Base-by-base conservation (phyloP, 1,139 yeast species). In the Yarrowia galli region DNA sequence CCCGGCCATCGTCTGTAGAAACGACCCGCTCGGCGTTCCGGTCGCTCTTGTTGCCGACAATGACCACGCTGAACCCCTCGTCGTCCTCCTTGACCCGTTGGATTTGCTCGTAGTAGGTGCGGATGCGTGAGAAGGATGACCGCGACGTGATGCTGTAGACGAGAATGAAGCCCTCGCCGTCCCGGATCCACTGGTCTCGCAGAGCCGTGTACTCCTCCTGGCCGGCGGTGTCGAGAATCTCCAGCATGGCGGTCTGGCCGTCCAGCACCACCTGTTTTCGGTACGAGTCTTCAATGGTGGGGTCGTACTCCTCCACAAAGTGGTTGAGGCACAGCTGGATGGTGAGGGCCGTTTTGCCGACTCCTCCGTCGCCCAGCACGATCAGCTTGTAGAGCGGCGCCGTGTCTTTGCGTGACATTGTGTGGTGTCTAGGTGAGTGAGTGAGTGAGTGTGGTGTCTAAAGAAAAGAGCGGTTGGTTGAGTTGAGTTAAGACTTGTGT, bases 301-400 rank as follows among this genome's bases (percentile, higher is more conserved):
- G 99, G 79, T 96, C 98, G 75, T 95, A 95, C 74, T 95, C 97
- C 77, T 92, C 97, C 49, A 93, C 97, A 77, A 93, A 93, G 77
- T 92, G 97, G 68, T 92, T 74, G 46, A 73, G 68, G 64, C 76
- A 73, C n/a, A 73, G 69, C 42, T 92, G 96, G 72, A 93, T 92
- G 67, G 98, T 93, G 72, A 93, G 82, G 12, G 98, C 98, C 13
- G 97, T 91, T 79, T 95, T 95, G 80, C 99, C 99, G 70, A 95
- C 98, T 79, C 97, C 98, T 79, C 98, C 98, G 65, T 97, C 98
- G 69, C 98, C 98, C 67, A 95, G 97, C 69, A 95, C 98, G 23
- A 93, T 97, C 71, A 95, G 81, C 77, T 93, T 92, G 79, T 89
- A 92, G 69, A 77, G 73, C 23, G 77, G 75, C 61, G 72, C 72